Evolutionary conservation across 371 early-diverging fungal genomes (phyloP), one percentile per base, ranked within the genome.

Genomic region (Circinella umbellata): DNA sequence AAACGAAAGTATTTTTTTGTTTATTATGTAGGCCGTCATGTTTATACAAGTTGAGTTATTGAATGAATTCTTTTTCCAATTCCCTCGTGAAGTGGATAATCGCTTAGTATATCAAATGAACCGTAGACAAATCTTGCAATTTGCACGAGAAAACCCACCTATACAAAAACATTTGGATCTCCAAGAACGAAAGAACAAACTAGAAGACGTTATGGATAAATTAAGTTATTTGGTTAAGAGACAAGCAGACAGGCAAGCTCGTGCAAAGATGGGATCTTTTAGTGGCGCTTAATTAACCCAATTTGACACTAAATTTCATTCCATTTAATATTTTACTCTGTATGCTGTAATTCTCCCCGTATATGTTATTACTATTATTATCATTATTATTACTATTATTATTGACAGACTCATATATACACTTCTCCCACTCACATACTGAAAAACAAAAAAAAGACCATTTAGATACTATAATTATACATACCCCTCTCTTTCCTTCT

Each of bases 21-120:
- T 34, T 6, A 4, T 18, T 10, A 0, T 72, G 27, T 67, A 84
- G 84, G 93, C 94, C 55, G 96, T 95, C 61, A 94, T 97, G 94
- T 98, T 98, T 76, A 95, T 98, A 67, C 95, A 95, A 79, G 93
- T 96, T 8, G 99, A 98, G 76, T 85, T 98, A 67, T 80, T 98
- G 76, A 95, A 95, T 73, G 99, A 98, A 79, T 97, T 98, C 86
- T 95, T 97, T 78, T 97, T 96, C 89, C 97, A 96, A 80, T 88
- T 98, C 73, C 98, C 98, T 39, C 83, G 98, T 49, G 95, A 96
- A 79, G 90, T 98, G 17, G 98, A 98, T 75, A 91, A 93, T 69
- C 87, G 91, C 65, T 74, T 98, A 70, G 89, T 92, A 17, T 95
- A 96, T 74, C 88, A 90, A 73, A 82, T 86, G 70, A 86, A 88